These are phyloP conservation scores for Betula pendula DNA, from an alignment of 306 rosid genomes.

Conservation along the genomic window DNA sequence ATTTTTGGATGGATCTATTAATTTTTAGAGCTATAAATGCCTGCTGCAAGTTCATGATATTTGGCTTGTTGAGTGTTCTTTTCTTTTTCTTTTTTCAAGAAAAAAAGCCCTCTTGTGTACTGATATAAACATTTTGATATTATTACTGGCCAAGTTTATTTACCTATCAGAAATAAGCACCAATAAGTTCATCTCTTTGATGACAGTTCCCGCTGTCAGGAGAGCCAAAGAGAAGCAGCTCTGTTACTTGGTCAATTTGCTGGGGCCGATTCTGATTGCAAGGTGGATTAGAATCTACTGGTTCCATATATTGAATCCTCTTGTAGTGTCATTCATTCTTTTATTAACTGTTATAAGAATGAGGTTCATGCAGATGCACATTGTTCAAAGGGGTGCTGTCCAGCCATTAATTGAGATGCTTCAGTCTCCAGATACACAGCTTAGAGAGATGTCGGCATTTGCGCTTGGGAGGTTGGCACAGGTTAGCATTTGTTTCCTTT, in stretches of 20 bases:
- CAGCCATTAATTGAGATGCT: conserved; percentile 96
- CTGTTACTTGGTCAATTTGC: conserved; percentile 80
- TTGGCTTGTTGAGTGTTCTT: not conserved
- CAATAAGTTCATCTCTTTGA: conserved; percentile 1
- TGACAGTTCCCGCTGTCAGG: conserved; percentile 56
- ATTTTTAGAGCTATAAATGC: not conserved
- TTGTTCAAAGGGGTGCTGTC: conserved; percentile 98
- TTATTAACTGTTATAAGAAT: conserved; percentile 8
- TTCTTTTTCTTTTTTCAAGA: not conserved
- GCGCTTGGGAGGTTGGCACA: conserved; percentile 98
- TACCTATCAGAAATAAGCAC: not conserved
- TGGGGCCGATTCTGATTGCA: conserved; percentile 60
- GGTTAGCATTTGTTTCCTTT: conserved; percentile 53
- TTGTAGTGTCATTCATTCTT: not conserved
- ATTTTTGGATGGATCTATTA: not conserved
- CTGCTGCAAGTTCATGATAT: not conserved
- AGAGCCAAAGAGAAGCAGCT: conserved; percentile 71
- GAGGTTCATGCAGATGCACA: conserved; percentile 67
- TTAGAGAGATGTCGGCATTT: conserved; percentile 97
- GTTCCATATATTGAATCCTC: not conserved
- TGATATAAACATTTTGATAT: not conserved
- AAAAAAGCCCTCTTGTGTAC: not conserved
- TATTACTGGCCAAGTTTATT: not conserved
- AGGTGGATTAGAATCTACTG: conserved; percentile 38
- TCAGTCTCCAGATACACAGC: conserved; percentile 86